phyloP scores from a whole-genome alignment of 345 rosid genomes.

The Gossypium mustelinum region DNA sequence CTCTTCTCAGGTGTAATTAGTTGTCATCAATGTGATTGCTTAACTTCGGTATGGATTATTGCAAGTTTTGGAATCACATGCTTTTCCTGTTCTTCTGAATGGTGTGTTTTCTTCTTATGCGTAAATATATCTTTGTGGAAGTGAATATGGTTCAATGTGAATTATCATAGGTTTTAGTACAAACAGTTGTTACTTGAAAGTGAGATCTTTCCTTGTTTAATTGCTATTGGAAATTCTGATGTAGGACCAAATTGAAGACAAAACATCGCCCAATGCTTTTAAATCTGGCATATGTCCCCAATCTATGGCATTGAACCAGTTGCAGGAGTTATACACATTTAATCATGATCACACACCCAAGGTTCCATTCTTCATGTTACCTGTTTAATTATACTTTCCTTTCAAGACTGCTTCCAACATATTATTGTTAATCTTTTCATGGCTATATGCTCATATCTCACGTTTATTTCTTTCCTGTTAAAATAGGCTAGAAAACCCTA shows the following conservation, averaged over 20 bases:
- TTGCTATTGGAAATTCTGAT: background rate
- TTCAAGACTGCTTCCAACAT: background rate
- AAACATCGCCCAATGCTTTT: background rate
- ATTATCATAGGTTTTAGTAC: background rate
- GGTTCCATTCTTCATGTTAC: background rate
- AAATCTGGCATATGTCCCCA: constrained; percentile 5
- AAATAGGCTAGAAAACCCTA: constrained; percentile 75
- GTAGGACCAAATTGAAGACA: constrained; percentile 17
- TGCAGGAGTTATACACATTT: constrained; percentile 6
- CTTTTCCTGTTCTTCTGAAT: background rate
- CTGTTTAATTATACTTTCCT: background rate
- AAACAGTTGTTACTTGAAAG: background rate
- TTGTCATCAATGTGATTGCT: background rate
- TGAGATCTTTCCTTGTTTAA: background rate
- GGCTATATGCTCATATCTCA: background rate
- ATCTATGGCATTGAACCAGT: background rate
- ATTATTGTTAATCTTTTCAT: background rate
- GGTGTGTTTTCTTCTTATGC: background rate
- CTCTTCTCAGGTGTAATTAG: too few relatives aligned
- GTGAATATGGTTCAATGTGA: background rate
- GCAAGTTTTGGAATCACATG: background rate
- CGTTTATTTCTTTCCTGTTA: background rate
- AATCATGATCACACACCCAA: constrained; percentile 14
- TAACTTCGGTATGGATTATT: background rate
- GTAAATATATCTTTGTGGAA: background rate